A percentile compares a stretch with the other conserved stretches of the same genome.
phyloP scores from a whole-genome alignment of 257 asterid species.

The Pogostemon cablin region DNA sequence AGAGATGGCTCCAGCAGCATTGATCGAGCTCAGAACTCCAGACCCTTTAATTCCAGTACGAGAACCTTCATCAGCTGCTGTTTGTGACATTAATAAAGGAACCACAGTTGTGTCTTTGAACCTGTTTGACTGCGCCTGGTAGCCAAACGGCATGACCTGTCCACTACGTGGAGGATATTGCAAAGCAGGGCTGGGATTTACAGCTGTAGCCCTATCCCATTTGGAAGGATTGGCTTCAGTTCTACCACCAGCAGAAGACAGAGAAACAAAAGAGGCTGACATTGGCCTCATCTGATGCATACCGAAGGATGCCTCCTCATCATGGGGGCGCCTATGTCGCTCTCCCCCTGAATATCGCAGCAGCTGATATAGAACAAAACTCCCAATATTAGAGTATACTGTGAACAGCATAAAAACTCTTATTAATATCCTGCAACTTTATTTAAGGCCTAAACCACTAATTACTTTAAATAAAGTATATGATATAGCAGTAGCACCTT shows the following conservation, averaged over 20 bases:
- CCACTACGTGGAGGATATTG: slow-evolving; percentile 73
- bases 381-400: slow-evolving; percentile 41
- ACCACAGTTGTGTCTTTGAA: slow-evolving; percentile 65
- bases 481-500: slow-evolving; percentile 51
- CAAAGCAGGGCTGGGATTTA: slow-evolving; percentile 50
- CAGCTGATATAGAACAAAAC: slow-evolving; percentile 65
- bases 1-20: slow-evolving; percentile 49
- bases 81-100: slow-evolving; percentile 60
- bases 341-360: slow-evolving; percentile 74
- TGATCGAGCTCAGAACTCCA: slow-evolving; percentile 64
- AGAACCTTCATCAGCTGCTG: slow-evolving; percentile 97
- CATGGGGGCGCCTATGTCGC: slow-evolving; percentile 50
- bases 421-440: not conserved
- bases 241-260: slow-evolving; percentile 58
- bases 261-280: slow-evolving; percentile 55
- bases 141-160: slow-evolving; percentile 66
- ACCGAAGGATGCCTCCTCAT: slow-evolving; percentile 59
- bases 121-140: slow-evolving; percentile 59
- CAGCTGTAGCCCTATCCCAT: slow-evolving; percentile 53
- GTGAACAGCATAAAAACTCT: slow-evolving; percentile 24
- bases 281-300: slow-evolving; percentile 63
- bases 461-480: not conserved
- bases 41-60: slow-evolving; percentile 93
- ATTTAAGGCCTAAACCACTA: not conserved
- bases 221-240: slow-evolving; percentile 53